Base-by-base conservation (phyloP, 169 alveolate genomes). In the Eimeria falciformis region DNA sequence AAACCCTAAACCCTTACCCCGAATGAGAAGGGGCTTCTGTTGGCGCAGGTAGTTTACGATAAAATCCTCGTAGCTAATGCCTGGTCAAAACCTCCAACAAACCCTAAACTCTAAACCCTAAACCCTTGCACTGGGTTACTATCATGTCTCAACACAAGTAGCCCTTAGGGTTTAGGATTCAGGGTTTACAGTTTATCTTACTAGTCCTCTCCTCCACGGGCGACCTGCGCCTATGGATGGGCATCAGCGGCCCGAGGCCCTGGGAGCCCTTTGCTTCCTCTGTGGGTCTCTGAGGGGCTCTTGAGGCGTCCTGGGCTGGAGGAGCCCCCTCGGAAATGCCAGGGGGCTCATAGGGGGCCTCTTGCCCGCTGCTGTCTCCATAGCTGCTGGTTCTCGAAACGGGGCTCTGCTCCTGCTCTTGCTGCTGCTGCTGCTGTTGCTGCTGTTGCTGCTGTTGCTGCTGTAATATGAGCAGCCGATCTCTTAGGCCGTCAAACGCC, bases 71-170 rank as follows among this genome's bases (percentile, higher is more conserved):
- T 14, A 58, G 71, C 27, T 27, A 21, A 58, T 58, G 27, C 33
- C 71, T 58, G 71, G 33, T 7, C 58, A 50, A 50, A 50, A 7
- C 58, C 58, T 14, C 7, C 58, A 50, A n/a, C n/a, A 58, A 58
- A 58, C 69, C 69, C 69, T 58, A 58, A 58, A 58, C 69, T 29
- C 69, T 58, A 58, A 58, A 58, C 69, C 69, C 69, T 58, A 58
- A 58, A 58, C 69, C 69, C 23, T 58, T n/a, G n/a, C n/a, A n/a
- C n/a, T n/a, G n/a, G n/a, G n/a, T n/a, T n/a, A n/a, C n/a, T n/a
- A n/a, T n/a, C 18, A 58, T 58, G 23, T 58, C 37, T 4, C 37
- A 58, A 29, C 17, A 50, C 62, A 11, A n/a, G n/a, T n/a, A n/a
- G n/a, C n/a, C n/a, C 23, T 58, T 58, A 58, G 69, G 12, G 69